Base-by-base conservation (phyloP, 208 protist genomes). In the Jaenimonas drosophilae region DNA sequence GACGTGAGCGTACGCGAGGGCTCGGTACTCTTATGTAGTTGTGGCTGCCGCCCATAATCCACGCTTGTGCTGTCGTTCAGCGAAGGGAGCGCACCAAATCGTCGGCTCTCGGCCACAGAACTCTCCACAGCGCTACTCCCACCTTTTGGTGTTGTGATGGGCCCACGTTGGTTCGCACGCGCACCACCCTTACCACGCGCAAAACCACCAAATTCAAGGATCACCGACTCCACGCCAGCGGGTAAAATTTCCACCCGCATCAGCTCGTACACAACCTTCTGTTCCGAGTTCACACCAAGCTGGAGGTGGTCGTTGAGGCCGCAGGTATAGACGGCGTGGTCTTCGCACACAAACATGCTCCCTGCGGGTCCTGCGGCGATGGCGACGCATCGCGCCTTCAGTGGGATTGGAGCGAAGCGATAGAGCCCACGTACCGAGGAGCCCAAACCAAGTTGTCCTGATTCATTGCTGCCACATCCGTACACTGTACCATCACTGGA, bases 311-410 rank as follows among this genome's bases (percentile, higher is more conserved):
- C 70, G 55, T 95, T 95, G 12, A 79, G 37, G 2, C 88, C 88
- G 44, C 79, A 88, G 2, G 70, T 61, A 28, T 85, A 77, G 20
- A 95, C 75, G 23, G 54, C 56, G 25, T 83, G 80, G 37, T 83
- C 59, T 24, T 81, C 71, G 51, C 71, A 84, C 38, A 79, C 77
- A 64, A 95, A 89, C 75, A 91, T 85, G 54, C 81, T 91, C 2
- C 74, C 73, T 1, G 50, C 56, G 3, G 88, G 80, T 2, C 88
- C 88, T 9, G 79, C 77, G 0, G 80, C 80, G 28, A 91, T 82
- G 19, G 79, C 79, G 28, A 89, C 64, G 52, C 83, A 91, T 31
- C 66, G 71, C 38, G 58, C 29, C 17, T 74, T 76, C 2, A 91
- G 62, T 2, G 68, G 75, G 30, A 91, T 81, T 3, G 38, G 60